Conservation (phyloP, 805 yeast genomes). For the Yamadazyma tumulicola region DNA sequence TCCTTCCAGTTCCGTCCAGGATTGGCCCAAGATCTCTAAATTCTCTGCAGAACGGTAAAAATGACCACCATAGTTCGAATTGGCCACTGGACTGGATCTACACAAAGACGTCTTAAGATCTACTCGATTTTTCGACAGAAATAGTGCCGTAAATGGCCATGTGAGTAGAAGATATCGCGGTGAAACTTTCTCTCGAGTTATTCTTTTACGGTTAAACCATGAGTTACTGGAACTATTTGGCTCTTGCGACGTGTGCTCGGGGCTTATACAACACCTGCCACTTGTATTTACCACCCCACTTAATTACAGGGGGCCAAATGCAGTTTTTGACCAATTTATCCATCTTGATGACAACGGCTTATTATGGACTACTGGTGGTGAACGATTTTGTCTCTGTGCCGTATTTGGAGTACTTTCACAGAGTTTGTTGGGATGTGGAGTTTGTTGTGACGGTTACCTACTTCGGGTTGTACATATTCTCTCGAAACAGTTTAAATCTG, state of each 20-base stretch:
- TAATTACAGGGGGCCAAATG: constrained; percentile 19
- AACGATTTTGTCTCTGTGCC: neutral
- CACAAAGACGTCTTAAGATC: too few species aligned
- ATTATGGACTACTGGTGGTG: constrained; percentile 1
- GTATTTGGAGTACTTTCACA: constrained; percentile 4
- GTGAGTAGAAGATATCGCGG: too few species aligned
- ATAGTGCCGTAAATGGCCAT: too few species aligned
- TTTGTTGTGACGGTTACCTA: constrained; percentile 20
- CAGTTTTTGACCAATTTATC: constrained; percentile 24
- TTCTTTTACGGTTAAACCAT: too few species aligned
- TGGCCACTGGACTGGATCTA: too few species aligned
- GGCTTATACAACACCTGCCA: constrained; percentile 5
- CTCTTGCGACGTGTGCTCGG: neutral
- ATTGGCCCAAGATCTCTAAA: too few species aligned
- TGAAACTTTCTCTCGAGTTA: too few species aligned
- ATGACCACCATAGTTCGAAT: too few species aligned
- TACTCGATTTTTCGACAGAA: too few species aligned
- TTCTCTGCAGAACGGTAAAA: too few species aligned
- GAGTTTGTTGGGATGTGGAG: constrained; percentile 18
- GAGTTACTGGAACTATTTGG: too few species aligned
- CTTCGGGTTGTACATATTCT: constrained; percentile 19
- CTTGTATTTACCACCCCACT: constrained; percentile 17
- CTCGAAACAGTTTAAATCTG: constrained; percentile 15
- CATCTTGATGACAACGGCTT: constrained; percentile 9
- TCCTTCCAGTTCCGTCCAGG: too few species aligned